Percentiles rank a stretch among this genome's conserved stretches.
Evolutionary conservation across 78 protist genomes (phyloP).

Genomic region (Emiliania huxleyi): DNA sequence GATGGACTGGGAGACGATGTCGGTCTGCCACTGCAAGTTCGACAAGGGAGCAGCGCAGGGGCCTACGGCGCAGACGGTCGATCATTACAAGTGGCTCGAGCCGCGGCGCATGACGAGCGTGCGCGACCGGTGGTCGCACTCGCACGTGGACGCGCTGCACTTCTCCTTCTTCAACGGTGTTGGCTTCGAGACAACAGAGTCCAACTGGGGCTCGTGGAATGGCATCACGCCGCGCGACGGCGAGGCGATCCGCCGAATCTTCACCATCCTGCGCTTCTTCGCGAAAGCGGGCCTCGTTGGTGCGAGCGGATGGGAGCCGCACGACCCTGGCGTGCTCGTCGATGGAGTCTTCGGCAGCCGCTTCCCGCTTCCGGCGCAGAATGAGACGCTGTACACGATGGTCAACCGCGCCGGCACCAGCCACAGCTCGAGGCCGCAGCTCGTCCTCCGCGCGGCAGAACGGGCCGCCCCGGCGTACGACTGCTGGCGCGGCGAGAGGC

Average conservation of each 20-base stretch:
- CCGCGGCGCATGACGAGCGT: conserved; percentile 12
- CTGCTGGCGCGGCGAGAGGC: neutral
- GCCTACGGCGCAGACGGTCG: neutral
- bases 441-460: too few species aligned
- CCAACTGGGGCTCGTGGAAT: conserved; percentile 45
- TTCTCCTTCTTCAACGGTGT: conserved; percentile 29
- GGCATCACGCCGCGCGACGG: conserved; percentile 31
- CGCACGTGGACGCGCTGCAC: neutral
- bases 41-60: too few species aligned
- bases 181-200: conserved; percentile 30
- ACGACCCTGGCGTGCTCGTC: neutral
- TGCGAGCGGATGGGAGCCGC: neutral
- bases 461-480: too few species aligned
- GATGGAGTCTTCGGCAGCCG: neutral
- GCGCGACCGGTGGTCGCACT: conserved; percentile 32
- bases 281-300: neutral
- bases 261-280: conserved; percentile 30
- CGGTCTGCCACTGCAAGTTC: neutral
- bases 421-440: too few species aligned
- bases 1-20: neutral
- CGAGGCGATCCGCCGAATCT: neutral
- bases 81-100: neutral
- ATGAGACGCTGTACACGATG: too few species aligned
- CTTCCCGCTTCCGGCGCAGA: too few species aligned
- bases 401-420: too few species aligned